Evolutionary conservation across 139 green algal genomes (phyloP), one percentile per base, ranked within the genome.

Genomic region (Chlorella sp.): DNA sequence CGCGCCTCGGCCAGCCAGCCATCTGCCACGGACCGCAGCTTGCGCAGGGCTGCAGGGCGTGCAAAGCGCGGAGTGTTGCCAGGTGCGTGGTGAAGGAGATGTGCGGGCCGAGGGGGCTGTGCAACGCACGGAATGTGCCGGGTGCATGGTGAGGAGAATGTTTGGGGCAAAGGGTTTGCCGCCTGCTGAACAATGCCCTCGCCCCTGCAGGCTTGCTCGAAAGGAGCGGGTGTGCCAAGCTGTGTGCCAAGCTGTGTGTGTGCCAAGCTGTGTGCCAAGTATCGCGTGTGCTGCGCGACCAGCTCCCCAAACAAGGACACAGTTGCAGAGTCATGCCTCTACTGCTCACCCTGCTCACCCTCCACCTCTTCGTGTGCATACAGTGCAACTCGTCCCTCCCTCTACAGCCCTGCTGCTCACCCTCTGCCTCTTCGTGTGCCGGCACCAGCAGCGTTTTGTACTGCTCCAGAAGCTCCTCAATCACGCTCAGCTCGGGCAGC

Each of bases 1-100:
- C 78, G 32, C 30, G 90, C 89, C 83, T 87, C 37, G 60, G 91
- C 66, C 76, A 93, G 84, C 89, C 91, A 93, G 36, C n/a, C 78
- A 12, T 89, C 61, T 1, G 90, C 89, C 32, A 57, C 36, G 1
- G 61, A 36, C 18, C 76, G 79, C 39, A 93, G 75, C 19, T 19
- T 36, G n/a, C 69, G 60, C 69, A 93, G 82, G 28, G 64, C 88
- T 86, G 83, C 80, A 61, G 42, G 3, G 34, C n/a, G 39, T 36
- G 2, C 34, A 39, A 9, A 36, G 39, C 21, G 71, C 14, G 19
- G 39, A 16, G 32, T n/a, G 48, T 57, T 57, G 48, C 48, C 5
- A 57, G 48, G 48, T 57, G 7, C 5, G 48, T n/a, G n/a, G n/a
- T n/a, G 48, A 9, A 57, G 48, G 48, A 9, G 48, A 57, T 57